Conservation (phyloP, 768 basidiomycete genomes). For the Mycena kentingensis region DNA sequence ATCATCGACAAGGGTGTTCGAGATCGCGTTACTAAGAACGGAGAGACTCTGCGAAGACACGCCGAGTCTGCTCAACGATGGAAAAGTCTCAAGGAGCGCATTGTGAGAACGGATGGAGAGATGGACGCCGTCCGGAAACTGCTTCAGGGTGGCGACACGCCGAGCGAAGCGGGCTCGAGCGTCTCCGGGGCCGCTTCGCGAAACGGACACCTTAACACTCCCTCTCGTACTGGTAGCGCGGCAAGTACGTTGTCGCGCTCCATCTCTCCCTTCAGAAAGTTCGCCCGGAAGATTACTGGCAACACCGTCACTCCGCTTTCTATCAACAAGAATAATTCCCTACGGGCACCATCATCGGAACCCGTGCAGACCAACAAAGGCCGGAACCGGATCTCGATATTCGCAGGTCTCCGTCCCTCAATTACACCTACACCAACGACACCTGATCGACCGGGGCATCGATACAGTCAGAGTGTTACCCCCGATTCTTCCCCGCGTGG, state of each 20-base stretch:
- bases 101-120: slow-evolving; percentile 76
- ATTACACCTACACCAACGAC: slow-evolving; percentile 50
- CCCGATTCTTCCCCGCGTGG: slow-evolving; percentile 65
- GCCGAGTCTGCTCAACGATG: slow-evolving; percentile 88
- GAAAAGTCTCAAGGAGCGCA: slow-evolving; percentile 77
- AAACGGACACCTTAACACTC: slow-evolving; percentile 68
- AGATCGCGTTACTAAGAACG: slow-evolving; percentile 94
- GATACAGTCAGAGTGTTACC: slow-evolving; percentile 69
- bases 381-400: slow-evolving; percentile 66
- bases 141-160: slow-evolving; percentile 53
- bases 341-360: slow-evolving; percentile 55
- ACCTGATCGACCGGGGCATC: slow-evolving; percentile 62
- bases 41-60: slow-evolving; percentile 88
- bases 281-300: slow-evolving; percentile 71
- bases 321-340: slow-evolving; percentile 43
- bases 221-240: slow-evolving; percentile 51
- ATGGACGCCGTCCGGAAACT: slow-evolving; percentile 73
- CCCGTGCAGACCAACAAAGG: slow-evolving; percentile 45
- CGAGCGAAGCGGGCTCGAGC: slow-evolving; percentile 73
- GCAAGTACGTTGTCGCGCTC: slow-evolving; percentile 67
- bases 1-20: slow-evolving; percentile 94
- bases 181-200: slow-evolving; percentile 51
- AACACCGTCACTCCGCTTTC: slow-evolving; percentile 48
- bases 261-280: slow-evolving; percentile 78
- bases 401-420: slow-evolving; percentile 48